phyloP scores from a whole-genome alignment of 176 grass and related monocot genomes.

The Zizania latifolia region DNA sequence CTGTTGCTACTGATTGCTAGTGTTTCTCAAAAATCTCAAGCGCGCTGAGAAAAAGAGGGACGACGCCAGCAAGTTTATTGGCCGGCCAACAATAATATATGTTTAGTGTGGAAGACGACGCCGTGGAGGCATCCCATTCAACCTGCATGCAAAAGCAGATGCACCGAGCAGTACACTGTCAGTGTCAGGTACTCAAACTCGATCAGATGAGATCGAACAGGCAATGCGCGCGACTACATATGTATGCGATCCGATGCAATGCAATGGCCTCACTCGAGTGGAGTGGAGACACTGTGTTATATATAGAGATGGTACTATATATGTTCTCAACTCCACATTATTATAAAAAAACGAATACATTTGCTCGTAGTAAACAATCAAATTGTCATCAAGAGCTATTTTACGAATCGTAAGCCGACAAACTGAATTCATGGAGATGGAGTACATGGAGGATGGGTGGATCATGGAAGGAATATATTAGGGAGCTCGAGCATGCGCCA shows the following conservation, averaged over 20 bases:
- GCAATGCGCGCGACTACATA: too few relatives aligned
- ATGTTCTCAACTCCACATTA: too few relatives aligned
- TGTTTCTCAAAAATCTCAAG: neutral
- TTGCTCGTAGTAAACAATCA: too few relatives aligned
- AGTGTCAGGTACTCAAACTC: neutral
- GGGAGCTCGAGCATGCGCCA: too few relatives aligned
- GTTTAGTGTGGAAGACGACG: neutral
- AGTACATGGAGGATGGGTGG: too few relatives aligned
- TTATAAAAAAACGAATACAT: neutral
- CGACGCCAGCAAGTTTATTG: conserved; percentile 16
- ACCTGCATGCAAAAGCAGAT: conserved; percentile 50
- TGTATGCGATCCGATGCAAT: neutral
- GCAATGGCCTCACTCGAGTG: too few relatives aligned
- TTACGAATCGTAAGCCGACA: too few relatives aligned
- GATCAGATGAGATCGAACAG: neutral
- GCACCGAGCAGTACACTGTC: neutral
- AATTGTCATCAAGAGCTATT: too few relatives aligned
- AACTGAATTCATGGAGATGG: too few relatives aligned
- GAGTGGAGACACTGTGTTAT: too few relatives aligned
- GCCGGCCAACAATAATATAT: conserved; percentile 40
- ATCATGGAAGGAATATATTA: too few relatives aligned
- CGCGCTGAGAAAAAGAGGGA: conserved; percentile 25
- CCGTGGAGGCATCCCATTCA: conserved; percentile 40
- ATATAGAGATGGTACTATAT: too few relatives aligned
- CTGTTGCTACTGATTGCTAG: neutral